A percentile compares a stretch with the other conserved stretches of the same genome.
Conservation (phyloP, 2,329 filamentous ascomycete genomes). For the Neonectria faginata region DNA sequence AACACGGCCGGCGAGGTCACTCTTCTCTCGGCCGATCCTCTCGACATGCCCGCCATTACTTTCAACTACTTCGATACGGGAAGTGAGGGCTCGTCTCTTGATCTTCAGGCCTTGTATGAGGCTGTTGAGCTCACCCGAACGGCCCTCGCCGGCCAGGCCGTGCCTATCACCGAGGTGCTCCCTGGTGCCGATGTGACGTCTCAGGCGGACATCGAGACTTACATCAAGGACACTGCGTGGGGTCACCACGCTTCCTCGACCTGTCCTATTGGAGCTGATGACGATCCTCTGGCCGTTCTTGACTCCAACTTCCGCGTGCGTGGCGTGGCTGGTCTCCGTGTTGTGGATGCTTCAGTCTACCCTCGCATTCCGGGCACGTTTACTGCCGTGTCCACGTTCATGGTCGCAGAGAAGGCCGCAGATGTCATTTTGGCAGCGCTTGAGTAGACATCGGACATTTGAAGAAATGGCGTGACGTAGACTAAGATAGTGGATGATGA, state of each 20-base stretch:
- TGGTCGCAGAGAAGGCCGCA: slow-evolving; percentile 51
- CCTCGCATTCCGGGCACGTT: slow-evolving; percentile 52
- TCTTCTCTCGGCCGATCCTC: slow-evolving; percentile 70
- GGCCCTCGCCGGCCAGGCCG: slow-evolving; percentile 46
- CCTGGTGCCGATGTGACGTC: slow-evolving; percentile 33
- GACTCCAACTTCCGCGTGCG: slow-evolving; percentile 61
- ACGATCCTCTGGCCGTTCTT: slow-evolving; percentile 55
- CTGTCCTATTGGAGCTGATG: slow-evolving; percentile 49
- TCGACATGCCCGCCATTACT: slow-evolving; percentile 71
- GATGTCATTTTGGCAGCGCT: slow-evolving; percentile 44
- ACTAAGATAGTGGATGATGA: neutral
- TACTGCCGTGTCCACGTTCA: slow-evolving; percentile 49
- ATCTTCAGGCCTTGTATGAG: slow-evolving; percentile 67
- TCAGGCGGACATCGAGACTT: slow-evolving; percentile 35
- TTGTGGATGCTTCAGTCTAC: slow-evolving; percentile 61
- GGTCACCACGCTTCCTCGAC: slow-evolving; percentile 51
- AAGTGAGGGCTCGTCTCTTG: slow-evolving; percentile 57
- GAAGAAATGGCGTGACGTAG: neutral
- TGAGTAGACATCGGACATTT: neutral
- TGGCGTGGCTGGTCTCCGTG: slow-evolving; percentile 58
- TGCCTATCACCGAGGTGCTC: slow-evolving; percentile 39
- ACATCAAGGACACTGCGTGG: slow-evolving; percentile 49
- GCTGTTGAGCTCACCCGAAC: slow-evolving; percentile 64
- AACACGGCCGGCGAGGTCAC: slow-evolving; percentile 72
- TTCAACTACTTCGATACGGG: slow-evolving; percentile 71